A percentile compares a stretch with the other conserved stretches of the same genome.
These are phyloP conservation scores for Carnegiea gigantea DNA, from an alignment of 179 eudicot genomes.

Conservation along the genomic window DNA sequence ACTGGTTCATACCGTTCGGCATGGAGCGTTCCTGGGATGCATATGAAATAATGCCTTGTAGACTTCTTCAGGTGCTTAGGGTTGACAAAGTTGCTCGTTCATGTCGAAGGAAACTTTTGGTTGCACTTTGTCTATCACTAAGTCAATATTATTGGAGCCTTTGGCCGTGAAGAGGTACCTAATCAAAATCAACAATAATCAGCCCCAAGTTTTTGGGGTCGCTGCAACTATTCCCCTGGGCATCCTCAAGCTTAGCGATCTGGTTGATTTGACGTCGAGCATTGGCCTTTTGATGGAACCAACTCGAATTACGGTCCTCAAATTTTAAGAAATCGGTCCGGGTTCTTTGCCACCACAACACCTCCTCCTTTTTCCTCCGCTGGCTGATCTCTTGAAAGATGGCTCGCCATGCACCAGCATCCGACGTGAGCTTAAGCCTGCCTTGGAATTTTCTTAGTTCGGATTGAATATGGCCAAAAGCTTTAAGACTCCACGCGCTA, in stretches of 20 bases:
- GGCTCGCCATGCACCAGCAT: too few relatives aligned
- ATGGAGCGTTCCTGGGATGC: not conserved
- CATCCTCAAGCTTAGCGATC: not conserved
- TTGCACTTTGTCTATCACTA: not conserved
- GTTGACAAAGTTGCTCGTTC: not conserved
- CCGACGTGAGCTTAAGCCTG: too few relatives aligned
- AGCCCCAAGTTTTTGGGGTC: not conserved
- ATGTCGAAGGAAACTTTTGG: not conserved
- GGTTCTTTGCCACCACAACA: not conserved
- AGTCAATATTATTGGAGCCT: not conserved
- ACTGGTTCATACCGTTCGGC: not conserved
- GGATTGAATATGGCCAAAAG: too few relatives aligned
- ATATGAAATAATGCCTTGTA: not conserved
- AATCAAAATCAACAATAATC: not conserved
- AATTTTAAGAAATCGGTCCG: not conserved
- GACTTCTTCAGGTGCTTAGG: not conserved
- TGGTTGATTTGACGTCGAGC: not conserved
- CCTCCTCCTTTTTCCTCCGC: not conserved
- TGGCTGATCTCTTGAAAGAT: not conserved
- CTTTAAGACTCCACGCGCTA: too few relatives aligned
- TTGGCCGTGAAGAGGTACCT: not conserved
- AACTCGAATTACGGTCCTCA: not conserved
- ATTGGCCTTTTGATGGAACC: not conserved
- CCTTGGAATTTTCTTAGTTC: too few relatives aligned
- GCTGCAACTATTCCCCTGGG: fast-evolving